phyloP scores from a whole-genome alignment of 148 eudicot species.

The Rhododendron mucronatum region DNA sequence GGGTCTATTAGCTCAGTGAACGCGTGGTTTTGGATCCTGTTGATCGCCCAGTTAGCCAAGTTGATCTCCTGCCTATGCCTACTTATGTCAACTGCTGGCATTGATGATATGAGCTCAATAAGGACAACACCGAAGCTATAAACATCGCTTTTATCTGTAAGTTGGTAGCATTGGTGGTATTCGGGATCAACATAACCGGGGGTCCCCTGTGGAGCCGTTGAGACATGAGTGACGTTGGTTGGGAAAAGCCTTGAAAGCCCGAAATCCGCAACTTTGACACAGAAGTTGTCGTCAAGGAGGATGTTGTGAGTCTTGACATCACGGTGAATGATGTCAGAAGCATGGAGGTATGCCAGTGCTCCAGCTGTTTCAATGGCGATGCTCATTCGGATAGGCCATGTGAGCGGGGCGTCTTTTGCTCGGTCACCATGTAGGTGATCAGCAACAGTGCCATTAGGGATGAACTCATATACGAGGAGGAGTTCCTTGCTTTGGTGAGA shows the following conservation, averaged over 20 bases:
- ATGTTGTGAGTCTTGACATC: slow-evolving; percentile 60
- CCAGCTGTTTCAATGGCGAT: slow-evolving; percentile 54
- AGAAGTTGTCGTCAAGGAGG: slow-evolving; percentile 39
- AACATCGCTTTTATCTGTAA: neutral
- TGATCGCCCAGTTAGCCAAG: neutral
- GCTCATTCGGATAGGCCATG: slow-evolving; percentile 43
- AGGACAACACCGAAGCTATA: neutral
- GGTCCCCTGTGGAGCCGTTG: slow-evolving; percentile 70
- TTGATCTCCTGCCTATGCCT: neutral
- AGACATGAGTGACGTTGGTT: slow-evolving; percentile 42
- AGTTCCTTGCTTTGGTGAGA: slow-evolving; percentile 43
- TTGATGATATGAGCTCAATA: neutral
- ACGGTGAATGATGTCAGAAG: slow-evolving; percentile 40
- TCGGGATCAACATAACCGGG: slow-evolving; percentile 3
- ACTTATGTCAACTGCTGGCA: neutral
- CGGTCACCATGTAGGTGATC: slow-evolving; percentile 53
- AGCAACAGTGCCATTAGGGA: slow-evolving; percentile 53
- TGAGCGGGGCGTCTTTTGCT: slow-evolving; percentile 17
- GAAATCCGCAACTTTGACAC: slow-evolving; percentile 66
- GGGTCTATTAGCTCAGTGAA: neutral
- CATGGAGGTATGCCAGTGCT: slow-evolving; percentile 54
- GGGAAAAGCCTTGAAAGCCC: slow-evolving; percentile 61
- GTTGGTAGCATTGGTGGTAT: neutral
- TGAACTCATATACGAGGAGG: slow-evolving; percentile 55
- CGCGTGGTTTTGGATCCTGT: neutral